Conservation (phyloP, 2,329 filamentous ascomycete species). For the Trichophyton schoenleinii region DNA sequence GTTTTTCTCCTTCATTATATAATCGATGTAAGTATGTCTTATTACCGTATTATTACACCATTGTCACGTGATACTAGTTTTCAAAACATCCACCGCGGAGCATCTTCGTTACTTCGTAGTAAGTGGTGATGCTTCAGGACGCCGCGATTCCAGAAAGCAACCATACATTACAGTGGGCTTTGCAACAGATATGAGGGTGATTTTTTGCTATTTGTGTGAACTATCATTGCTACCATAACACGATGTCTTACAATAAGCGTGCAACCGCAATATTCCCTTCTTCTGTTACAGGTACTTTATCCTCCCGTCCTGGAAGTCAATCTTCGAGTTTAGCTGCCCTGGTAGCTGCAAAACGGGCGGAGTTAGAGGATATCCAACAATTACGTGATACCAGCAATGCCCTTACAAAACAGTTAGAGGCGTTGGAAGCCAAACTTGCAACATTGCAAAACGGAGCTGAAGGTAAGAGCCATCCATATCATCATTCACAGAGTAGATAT, state of each 20-base stretch:
- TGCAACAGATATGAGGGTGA: not conserved
- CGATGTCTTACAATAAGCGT: slow-evolving; percentile 3
- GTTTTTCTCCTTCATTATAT: not conserved
- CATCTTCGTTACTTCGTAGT: no score
- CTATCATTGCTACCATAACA: not conserved
- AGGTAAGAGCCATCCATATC: slow-evolving; percentile 27
- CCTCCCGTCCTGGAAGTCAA: slow-evolving; percentile 21
- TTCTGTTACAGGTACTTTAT: slow-evolving; percentile 18
- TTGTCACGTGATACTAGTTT: not conserved
- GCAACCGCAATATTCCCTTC: not conserved
- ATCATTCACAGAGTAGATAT: not conserved
- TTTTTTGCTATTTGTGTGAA: not conserved
- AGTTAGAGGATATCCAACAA: slow-evolving; percentile 50
- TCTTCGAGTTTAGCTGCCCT: slow-evolving; percentile 49
- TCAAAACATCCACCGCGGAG: no score
- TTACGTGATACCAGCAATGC: slow-evolving; percentile 49
- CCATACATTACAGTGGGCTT: not conserved
- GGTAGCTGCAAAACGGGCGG: slow-evolving; percentile 51
- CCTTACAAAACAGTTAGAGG: slow-evolving; percentile 52
- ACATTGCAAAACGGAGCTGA: slow-evolving; percentile 52
- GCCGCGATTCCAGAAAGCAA: not conserved
- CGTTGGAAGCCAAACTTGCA: slow-evolving; percentile 47
- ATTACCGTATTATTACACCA: not conserved
- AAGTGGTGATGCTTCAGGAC: not conserved
- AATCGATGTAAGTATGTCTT: not conserved